These are phyloP conservation scores for Clarireedia monteithiana DNA, from an alignment of 2,329 filamentous ascomycete genomes.

Conservation along the genomic window DNA sequence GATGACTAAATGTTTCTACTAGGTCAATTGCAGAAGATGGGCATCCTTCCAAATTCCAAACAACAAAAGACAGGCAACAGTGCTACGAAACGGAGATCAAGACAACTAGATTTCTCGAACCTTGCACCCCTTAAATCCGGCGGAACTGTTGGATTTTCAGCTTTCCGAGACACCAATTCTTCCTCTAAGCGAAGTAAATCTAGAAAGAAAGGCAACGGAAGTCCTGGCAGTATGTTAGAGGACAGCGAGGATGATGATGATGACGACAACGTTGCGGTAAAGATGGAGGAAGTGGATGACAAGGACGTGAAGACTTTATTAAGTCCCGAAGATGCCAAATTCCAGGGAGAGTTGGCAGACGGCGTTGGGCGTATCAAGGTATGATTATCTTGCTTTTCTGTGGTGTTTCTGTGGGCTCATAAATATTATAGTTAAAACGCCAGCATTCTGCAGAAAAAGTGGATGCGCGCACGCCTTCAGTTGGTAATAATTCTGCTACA, in stretches of 20 bases:
- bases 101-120: constrained; percentile 76
- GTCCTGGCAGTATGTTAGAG: constrained; percentile 46
- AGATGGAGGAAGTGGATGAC: constrained; percentile 57
- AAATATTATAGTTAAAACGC: constrained; percentile 58
- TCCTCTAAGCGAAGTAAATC: constrained; percentile 51
- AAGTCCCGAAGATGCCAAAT: constrained; percentile 63
- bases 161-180: constrained; percentile 67
- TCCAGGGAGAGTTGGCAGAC: constrained; percentile 68
- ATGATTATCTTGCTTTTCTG: constrained; percentile 28
- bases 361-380: constrained; percentile 78
- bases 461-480: constrained; percentile 38
- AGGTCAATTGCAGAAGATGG: constrained; percentile 97
- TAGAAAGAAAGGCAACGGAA: constrained; percentile 56
- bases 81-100: constrained; percentile 68
- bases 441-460: constrained; percentile 69
- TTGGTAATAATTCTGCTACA: constrained; percentile 34
- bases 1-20: constrained; percentile 8
- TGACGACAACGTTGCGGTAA: constrained; percentile 60
- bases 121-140: constrained; percentile 76
- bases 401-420: neutral
- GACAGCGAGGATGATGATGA: constrained; percentile 70
- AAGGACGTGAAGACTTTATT: constrained; percentile 52
- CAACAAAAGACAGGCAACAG: constrained; percentile 51
- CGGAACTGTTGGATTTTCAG: constrained; percentile 84
- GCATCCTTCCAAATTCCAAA: constrained; percentile 65